Conservation (phyloP, 371 early-diverging fungal species). For the Lichtheimia corymbifera region DNA sequence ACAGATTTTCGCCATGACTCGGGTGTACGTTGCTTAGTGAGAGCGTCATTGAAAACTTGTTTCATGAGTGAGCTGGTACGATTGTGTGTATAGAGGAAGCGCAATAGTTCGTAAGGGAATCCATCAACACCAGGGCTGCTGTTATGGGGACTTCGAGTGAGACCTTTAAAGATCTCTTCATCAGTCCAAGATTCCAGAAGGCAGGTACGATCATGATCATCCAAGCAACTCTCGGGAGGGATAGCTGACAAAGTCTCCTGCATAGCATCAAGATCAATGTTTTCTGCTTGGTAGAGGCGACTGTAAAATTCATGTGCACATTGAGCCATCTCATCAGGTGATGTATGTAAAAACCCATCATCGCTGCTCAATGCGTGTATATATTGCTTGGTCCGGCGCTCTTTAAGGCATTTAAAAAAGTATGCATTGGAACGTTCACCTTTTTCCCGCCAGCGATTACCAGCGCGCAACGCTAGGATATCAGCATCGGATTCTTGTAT, state of each 20-base stretch:
- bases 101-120: conserved; percentile 5
- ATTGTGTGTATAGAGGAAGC: not conserved
- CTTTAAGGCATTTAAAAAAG: conserved; percentile 21
- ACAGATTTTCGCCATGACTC: not conserved
- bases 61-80: not conserved
- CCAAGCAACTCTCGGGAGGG: not conserved
- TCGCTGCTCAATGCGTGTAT: conserved; percentile 12
- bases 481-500: not conserved
- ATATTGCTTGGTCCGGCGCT: conserved; percentile 11
- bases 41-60: not conserved
- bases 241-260: not conserved
- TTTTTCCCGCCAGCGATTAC: conserved; percentile 18
- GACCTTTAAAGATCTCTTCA: not conserved
- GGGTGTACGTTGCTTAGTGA: not conserved
- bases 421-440: conserved; percentile 30
- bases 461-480: conserved; percentile 4
- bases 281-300: not conserved
- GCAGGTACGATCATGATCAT: not conserved
- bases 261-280: too few relatives aligned
- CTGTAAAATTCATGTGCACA: conserved; percentile 3
- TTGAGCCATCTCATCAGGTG: conserved; percentile 1
- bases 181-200: not conserved
- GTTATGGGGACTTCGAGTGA: not conserved
- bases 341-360: not conserved
- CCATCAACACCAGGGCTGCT: conserved; percentile 17